Conservation (phyloP, 345 rosid genomes). For the Acer yangbiense region DNA sequence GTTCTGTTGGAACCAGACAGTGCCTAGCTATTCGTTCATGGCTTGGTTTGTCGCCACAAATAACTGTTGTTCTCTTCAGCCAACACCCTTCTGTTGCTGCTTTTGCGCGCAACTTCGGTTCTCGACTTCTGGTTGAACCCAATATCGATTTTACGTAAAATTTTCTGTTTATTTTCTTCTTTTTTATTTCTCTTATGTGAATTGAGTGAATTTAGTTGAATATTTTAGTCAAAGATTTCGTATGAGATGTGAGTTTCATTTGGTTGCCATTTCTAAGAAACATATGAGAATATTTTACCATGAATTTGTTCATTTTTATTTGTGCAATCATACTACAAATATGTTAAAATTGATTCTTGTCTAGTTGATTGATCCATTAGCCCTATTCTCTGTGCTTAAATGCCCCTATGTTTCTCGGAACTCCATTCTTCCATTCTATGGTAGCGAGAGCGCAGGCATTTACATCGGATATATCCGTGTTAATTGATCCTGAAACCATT, state of each 20-base stretch:
- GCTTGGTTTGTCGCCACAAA: conserved; percentile 70
- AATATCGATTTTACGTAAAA: conserved; percentile 82
- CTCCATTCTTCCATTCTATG: conserved; percentile 89
- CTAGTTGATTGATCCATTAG: not conserved
- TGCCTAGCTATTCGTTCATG: conserved; percentile 66
- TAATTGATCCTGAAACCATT: conserved; percentile 56
- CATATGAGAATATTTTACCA: not conserved
- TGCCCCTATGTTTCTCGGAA: conserved; percentile 66
- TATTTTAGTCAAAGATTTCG: not conserved
- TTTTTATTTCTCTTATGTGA: not conserved
- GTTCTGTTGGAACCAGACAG: conserved; percentile 50
- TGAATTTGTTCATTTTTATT: not conserved
- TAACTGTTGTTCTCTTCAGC: conserved; percentile 67
- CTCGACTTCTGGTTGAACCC: conserved; percentile 68
- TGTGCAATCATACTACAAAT: not conserved
- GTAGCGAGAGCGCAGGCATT: conserved; percentile 54
- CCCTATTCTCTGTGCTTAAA: not conserved
- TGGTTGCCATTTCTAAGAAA: not conserved
- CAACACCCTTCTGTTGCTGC: conserved; percentile 56
- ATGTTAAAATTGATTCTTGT: not conserved
- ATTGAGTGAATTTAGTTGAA: not conserved
- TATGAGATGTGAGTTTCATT: not conserved
- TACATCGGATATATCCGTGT: conserved; percentile 53
- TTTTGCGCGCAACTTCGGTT: conserved; percentile 48
- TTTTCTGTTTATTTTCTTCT: not conserved